Evolutionary conservation across 345 rosid species (phyloP), one percentile per base, ranked within the genome.

Genomic region (Hibiscus tridactylites): DNA sequence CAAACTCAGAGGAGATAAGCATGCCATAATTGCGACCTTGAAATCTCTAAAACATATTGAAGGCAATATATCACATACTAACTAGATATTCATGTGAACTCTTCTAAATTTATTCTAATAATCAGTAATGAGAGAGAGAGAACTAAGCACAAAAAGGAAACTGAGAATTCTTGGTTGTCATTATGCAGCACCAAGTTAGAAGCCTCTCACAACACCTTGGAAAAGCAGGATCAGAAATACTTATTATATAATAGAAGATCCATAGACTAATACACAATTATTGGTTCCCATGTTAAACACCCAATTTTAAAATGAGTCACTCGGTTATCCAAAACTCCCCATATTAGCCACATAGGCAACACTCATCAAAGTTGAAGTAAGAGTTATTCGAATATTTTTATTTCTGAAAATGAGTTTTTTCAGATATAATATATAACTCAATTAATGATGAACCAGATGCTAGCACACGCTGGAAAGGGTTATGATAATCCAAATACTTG

Each of bases 11-110:
- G 64, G 98, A 85, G 64, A 82, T 86, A 77, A 94, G 97, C 72
- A 88, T 85, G 52, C 96, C 93, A n/a, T 94, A 94, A 21, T 87
- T 78, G 28, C 92, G 95, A 61, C 97, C 98, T 86, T 94, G 96
- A 83, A 94, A 94, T 82, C 97, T 90, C 97, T 94, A 70, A 12
- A 78, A 50, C 42, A 59, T 19, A 24, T 29, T 44, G 50, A 29
- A 73, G 33, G 50, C 21, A 35, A 37, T 24, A 53, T 17, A 10
- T 19, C 70, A 61, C 28, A 62, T 62, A 12, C 31, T 8, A 16
- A 31, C 39, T 70, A 62, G 44, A 9, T 62, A n/a, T 62, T 70
- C 67, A 61, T 70, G 44, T 68, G 66, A 50, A 37, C 31, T 35
- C 71, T 17, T 66, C 49, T 19, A 11, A 33, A 69, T 50, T 60